These are phyloP conservation scores for Candida glaebosa DNA, from an alignment of 805 yeast species.

Conservation along the genomic window DNA sequence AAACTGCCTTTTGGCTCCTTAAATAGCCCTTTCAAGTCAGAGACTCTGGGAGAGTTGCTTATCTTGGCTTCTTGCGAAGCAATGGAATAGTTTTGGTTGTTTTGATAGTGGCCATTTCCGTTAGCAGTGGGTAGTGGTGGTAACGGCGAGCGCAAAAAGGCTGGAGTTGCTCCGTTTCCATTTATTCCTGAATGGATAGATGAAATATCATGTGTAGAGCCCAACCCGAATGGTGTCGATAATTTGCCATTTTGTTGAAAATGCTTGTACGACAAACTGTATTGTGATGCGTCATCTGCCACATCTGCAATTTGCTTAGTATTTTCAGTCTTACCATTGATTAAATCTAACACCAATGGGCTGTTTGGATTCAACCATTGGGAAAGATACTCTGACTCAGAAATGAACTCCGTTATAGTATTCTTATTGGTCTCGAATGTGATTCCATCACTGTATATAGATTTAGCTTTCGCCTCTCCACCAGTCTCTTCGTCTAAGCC, in stretches of 20 bases:
- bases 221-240: constrained; percentile 25
- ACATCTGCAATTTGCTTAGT: background rate
- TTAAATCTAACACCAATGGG: constrained; percentile 12
- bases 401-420: constrained; percentile 18
- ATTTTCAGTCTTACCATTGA: background rate
- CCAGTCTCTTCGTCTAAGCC: constrained; percentile 16
- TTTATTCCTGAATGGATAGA: constrained; percentile 37
- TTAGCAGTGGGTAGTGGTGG: constrained; percentile 5
- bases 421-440: background rate
- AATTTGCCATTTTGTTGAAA: constrained; percentile 4
- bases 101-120: background rate
- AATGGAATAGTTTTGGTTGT: constrained; percentile 13
- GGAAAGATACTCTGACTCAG: constrained; percentile 19
- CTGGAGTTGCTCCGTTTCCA: constrained; percentile 1
- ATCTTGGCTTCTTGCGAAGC: constrained; percentile 13
- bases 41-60: constrained; percentile 26
- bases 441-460: constrained; percentile 2
- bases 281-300: constrained; percentile 8
- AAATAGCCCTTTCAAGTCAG: constrained; percentile 28
- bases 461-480: background rate
- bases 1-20: constrained; percentile 5
- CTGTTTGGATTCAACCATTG: constrained; percentile 28
- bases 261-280: constrained; percentile 3
- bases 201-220: constrained; percentile 38
- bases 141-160: background rate